Conservation (phyloP, 2,329 filamentous ascomycete genomes). For the Xylariaceae sp. region DNA sequence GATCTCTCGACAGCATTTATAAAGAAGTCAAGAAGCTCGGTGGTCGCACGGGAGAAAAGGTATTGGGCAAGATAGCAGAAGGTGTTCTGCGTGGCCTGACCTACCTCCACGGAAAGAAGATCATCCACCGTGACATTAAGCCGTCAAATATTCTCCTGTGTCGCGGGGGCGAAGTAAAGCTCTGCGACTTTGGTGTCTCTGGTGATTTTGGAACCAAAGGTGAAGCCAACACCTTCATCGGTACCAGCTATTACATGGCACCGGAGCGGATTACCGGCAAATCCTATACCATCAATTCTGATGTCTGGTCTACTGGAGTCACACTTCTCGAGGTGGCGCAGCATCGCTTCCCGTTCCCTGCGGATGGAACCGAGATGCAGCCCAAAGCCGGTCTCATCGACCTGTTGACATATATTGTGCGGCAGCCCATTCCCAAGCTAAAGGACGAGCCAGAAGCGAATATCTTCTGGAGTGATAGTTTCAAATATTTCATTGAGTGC, state of each 20-base stretch:
- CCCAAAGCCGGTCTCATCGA: slow-evolving; percentile 90
- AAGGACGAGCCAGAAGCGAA: slow-evolving; percentile 89
- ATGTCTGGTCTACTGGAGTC: slow-evolving; percentile 96
- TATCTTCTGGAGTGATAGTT: slow-evolving; percentile 93
- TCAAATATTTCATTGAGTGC: slow-evolving; percentile 99
- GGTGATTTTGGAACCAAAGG: slow-evolving; percentile 98
- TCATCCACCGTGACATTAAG: slow-evolving; percentile 98
- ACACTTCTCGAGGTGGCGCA: slow-evolving; percentile 98
- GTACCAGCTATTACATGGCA: slow-evolving; percentile 98
- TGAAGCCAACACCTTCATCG: slow-evolving; percentile 97
- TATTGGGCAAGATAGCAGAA: slow-evolving; percentile 92
- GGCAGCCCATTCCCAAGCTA: slow-evolving; percentile 87
- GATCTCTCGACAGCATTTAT: slow-evolving; percentile 93
- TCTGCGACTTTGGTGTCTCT: slow-evolving; percentile 97
- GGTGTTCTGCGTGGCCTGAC: slow-evolving; percentile 90
- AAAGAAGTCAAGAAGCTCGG: slow-evolving; percentile 94
- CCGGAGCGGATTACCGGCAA: slow-evolving; percentile 96
- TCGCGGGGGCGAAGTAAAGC: slow-evolving; percentile 87
- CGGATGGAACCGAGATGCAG: slow-evolving; percentile 92
- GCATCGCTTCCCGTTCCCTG: slow-evolving; percentile 95
- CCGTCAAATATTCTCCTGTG: slow-evolving; percentile 94
- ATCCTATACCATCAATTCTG: slow-evolving; percentile 96
- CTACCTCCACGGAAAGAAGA: slow-evolving; percentile 91
- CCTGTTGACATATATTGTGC: slow-evolving; percentile 92
- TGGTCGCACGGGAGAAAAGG: slow-evolving; percentile 92